Conservation (phyloP, 768 basidiomycete genomes). For the Chalciporus sphaerocephalus region DNA sequence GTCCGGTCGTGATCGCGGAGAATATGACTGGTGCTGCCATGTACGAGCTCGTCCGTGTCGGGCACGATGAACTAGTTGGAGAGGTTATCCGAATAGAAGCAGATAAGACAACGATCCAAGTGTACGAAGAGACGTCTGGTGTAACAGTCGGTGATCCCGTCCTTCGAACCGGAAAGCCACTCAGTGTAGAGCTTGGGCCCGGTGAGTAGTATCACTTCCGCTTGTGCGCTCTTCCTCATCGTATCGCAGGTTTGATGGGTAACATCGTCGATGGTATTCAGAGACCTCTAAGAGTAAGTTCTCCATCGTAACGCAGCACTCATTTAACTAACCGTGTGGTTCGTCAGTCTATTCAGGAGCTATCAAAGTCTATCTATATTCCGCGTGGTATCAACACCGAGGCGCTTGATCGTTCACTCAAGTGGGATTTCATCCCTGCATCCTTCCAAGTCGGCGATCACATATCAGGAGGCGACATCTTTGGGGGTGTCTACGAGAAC, state of each 20-base stretch:
- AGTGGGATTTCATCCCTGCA: conserved; percentile 94
- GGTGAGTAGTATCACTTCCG: conserved; percentile 45
- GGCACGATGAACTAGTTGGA: conserved; percentile 97
- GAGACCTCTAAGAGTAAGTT: conserved; percentile 77
- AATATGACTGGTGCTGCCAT: conserved; percentile 95
- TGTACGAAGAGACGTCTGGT: conserved; percentile 98
- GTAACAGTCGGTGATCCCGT: conserved; percentile 99
- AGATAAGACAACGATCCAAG: conserved; percentile 98
- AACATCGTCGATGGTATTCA: conserved; percentile 99
- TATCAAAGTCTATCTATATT: conserved; percentile 99
- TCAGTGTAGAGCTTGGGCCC: conserved; percentile 96
- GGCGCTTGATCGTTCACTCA: conserved; percentile 77
- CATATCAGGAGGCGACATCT: conserved; percentile 94
- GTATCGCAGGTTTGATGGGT: conserved; percentile 81
- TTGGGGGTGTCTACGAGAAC: conserved; percentile 94
- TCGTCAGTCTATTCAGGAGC: conserved; percentile 81
- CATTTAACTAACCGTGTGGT: conserved; percentile 4
- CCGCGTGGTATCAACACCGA: conserved; percentile 98
- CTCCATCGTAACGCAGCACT: neutral
- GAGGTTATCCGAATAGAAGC: conserved; percentile 99
- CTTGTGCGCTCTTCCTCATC: conserved; percentile 2
- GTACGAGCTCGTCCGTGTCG: conserved; percentile 97
- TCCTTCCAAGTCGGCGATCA: conserved; percentile 93
- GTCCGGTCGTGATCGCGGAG: conserved; percentile 94
- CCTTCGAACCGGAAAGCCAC: conserved; percentile 92